A percentile compares a stretch with the other conserved stretches of the same genome.
Conservation (phyloP, 345 rosid genomes). For the Aegle marmelos region DNA sequence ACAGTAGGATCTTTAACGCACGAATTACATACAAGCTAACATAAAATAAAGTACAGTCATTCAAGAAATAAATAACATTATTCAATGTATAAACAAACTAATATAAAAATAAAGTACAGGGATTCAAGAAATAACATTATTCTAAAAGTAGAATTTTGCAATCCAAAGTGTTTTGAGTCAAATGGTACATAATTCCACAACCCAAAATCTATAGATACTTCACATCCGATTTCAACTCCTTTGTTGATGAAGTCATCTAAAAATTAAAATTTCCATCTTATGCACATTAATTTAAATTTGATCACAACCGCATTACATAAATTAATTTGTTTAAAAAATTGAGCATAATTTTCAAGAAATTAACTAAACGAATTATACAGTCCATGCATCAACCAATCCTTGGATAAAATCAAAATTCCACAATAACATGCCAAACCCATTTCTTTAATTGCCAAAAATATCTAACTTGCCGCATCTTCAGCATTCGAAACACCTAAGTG, state of each 20-base stretch:
- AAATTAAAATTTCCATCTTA: not conserved
- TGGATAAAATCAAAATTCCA: not conserved
- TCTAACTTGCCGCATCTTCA: not conserved
- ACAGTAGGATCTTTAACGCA: not conserved
- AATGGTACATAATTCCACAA: not conserved
- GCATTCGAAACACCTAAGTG: not conserved
- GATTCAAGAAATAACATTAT: not conserved
- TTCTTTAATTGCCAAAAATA: not conserved
- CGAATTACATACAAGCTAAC: not conserved
- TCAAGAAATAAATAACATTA: no score
- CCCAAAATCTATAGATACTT: not conserved
- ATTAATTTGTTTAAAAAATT: not conserved
- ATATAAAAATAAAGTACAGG: not conserved
- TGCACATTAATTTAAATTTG: slow-evolving; percentile 6
- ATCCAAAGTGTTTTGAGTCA: not conserved
- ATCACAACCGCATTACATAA: not conserved
- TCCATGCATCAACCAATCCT: not conserved
- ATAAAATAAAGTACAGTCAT: no score
- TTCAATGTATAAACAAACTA: no score
- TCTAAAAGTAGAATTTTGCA: not conserved
- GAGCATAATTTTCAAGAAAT: not conserved
- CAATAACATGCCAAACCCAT: not conserved
- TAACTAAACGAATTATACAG: not conserved
- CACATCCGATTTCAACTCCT: not conserved
- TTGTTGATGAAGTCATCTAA: not conserved